Percentiles rank a stretch among this genome's conserved stretches.
These are phyloP conservation scores for Penicillium silybi DNA, from an alignment of 495 filamentous ascomycete species.

Conservation along the genomic window DNA sequence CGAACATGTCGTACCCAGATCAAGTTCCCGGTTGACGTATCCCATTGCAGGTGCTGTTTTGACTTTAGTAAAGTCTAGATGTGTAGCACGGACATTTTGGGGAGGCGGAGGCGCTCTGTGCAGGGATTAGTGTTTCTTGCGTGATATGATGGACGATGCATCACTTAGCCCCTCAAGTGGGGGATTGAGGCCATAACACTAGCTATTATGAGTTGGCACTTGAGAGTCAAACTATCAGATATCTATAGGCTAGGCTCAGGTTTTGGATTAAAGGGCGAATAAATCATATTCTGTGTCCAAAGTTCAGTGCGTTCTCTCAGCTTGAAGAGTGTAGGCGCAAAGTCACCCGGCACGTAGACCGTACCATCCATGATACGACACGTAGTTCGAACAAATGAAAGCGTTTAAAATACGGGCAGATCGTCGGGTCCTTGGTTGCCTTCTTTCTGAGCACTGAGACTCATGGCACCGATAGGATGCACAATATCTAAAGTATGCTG, in stretches of 20 bases:
- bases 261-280: not conserved
- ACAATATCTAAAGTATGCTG: not conserved
- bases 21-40: slow-evolving; percentile 2
- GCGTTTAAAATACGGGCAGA: not conserved
- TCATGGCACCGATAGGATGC: not conserved
- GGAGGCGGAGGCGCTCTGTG: not conserved
- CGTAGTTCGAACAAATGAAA: not conserved
- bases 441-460: not conserved
- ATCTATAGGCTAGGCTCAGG: no score
- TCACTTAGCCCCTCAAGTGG: not conserved
- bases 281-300: not conserved
- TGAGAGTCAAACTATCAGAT: no score
- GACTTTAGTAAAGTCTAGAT: not conserved
- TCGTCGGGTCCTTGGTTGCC: not conserved
- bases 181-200: not conserved
- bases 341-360: not conserved
- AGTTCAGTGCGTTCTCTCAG: not conserved
- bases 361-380: not conserved
- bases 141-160: not conserved
- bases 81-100: not conserved
- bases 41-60: slow-evolving; percentile 5
- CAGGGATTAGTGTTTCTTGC: not conserved
- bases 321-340: not conserved
- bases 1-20: not conserved
- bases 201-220: not conserved